Base-by-base conservation (phyloP, 2,329 filamentous ascomycete genomes). In the Leptoxyphium fumago region DNA sequence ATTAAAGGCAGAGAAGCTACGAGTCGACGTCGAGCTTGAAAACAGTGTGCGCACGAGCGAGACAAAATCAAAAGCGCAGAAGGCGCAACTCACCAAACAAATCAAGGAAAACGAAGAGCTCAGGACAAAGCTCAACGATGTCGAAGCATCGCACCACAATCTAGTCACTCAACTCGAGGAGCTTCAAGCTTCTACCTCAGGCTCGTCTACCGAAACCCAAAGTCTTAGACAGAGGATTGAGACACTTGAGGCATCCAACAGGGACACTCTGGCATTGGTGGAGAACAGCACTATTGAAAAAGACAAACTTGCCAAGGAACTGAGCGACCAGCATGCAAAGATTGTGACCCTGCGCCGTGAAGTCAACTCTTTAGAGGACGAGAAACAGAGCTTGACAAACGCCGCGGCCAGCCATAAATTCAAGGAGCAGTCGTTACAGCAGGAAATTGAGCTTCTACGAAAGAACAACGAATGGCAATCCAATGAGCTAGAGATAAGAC, bases 391-490 rank as follows among this genome's bases (percentile, higher is more conserved):
- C 38, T 80, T 87, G 18, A 84, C 88, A 60, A 84, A 84, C 21
- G 77, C 83, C 18, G 78, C 82, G 2, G 85, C 80, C 36, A 85
- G 78, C 46, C 79, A 87, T 49, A 93, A 87, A 55, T 95, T 94
- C 69, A 81, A 84, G 50, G 87, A 95, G 61, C 86, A 95, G 58
- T 83, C 80, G 28, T 69, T 96, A 10, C 80, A 91, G 62, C 88
- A 95, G 61, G 88, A 96, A 61, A 73, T 96, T 30, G 86, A 94
- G 38, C 72, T 93, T 45, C 78, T 89, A 14, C 87, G 86, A 60
- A 83, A 82, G 56, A 94, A 87, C 66, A 84, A 85, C 51, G 89
- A 96, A 55, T 98, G 87, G 84, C 82, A 91, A 45, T 86, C 95
- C 58, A 79, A 74, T 38, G 91, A 98, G 62, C 74, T 96, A 17